Percentiles rank a stretch among this genome's conserved stretches.
Conservation (phyloP, 2,329 filamentous ascomycete genomes). For the Hyphodiscus sp. region DNA sequence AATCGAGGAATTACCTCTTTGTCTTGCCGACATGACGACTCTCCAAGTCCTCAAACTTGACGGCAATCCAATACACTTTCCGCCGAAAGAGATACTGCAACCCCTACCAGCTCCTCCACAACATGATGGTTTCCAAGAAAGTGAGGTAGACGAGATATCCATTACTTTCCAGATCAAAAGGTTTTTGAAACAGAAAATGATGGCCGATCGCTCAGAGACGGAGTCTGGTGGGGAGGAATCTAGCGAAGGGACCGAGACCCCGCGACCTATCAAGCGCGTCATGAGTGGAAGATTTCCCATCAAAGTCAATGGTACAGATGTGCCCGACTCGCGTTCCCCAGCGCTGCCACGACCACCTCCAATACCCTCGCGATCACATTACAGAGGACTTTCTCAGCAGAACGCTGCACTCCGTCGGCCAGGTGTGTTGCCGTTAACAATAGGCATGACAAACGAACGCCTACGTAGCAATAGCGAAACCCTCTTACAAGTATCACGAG, state of each 20-base stretch:
- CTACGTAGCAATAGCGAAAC: slow-evolving; percentile 60
- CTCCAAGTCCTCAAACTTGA: slow-evolving; percentile 85
- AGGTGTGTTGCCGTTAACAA: slow-evolving; percentile 62
- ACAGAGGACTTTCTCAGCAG: slow-evolving; percentile 66
- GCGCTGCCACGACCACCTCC: slow-evolving; percentile 62
- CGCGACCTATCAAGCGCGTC: slow-evolving; percentile 58
- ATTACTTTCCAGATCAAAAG: slow-evolving; percentile 57
- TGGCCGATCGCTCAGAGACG: slow-evolving; percentile 45
- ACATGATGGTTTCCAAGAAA: slow-evolving; percentile 48
- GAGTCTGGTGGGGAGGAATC: slow-evolving; percentile 54
- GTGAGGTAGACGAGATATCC: slow-evolving; percentile 55
- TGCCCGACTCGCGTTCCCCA: slow-evolving; percentile 62
- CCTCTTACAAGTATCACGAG: slow-evolving; percentile 41
- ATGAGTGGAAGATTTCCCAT: slow-evolving; percentile 61
- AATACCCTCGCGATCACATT: slow-evolving; percentile 75
- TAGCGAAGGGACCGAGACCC: slow-evolving; percentile 74
- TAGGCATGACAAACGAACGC: slow-evolving; percentile 64
- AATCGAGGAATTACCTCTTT: slow-evolving; percentile 76
- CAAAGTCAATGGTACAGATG: slow-evolving; percentile 67
- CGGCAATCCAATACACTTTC: slow-evolving; percentile 79
- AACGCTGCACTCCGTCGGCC: slow-evolving; percentile 58
- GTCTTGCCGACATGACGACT: slow-evolving; percentile 82
- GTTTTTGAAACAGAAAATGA: slow-evolving; percentile 44
- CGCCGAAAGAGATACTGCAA: slow-evolving; percentile 63
- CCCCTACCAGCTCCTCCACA: slow-evolving; percentile 48